Evolutionary conservation across 1,284 basidiomycete genomes (phyloP).

Genomic region (Laetiporus sulphureus): DNA sequence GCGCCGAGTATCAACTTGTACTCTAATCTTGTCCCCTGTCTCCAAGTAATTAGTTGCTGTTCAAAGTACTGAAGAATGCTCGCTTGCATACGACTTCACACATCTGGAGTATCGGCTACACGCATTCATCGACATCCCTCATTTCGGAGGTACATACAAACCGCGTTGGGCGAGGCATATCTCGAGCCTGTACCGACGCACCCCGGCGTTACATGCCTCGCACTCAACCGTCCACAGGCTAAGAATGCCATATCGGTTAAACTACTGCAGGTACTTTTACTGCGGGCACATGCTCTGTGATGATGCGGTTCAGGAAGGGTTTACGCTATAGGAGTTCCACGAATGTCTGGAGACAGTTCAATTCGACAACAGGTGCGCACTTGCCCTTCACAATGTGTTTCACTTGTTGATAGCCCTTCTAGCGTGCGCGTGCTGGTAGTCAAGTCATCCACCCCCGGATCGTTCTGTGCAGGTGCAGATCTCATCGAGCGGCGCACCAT

Average conservation of each 20-base stretch:
- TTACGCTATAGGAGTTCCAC: slow-evolving; percentile 65
- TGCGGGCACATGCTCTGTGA: not conserved
- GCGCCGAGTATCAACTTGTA: no score
- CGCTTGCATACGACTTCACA: no score
- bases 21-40: no score
- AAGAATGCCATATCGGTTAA: slow-evolving; percentile 86
- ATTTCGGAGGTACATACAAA: slow-evolving; percentile 9
- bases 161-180: slow-evolving; percentile 40
- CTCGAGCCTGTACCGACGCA: slow-evolving; percentile 39
- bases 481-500: slow-evolving; percentile 81
- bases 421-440: slow-evolving; percentile 77
- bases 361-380: slow-evolving; percentile 56
- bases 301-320: not conserved
- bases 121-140: no score
- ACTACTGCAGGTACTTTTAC: slow-evolving; percentile 53
- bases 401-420: not conserved
- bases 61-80: no score
- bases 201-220: slow-evolving; percentile 58
- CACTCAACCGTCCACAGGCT: slow-evolving; percentile 75
- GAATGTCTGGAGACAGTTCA: slow-evolving; percentile 64
- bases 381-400: not conserved
- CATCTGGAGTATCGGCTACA: no score
- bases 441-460: slow-evolving; percentile 64
- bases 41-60: no score
- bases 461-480: slow-evolving; percentile 93